phyloP scores from a whole-genome alignment of 2,329 filamentous ascomycete species.

The Diaporthe citriasiana region DNA sequence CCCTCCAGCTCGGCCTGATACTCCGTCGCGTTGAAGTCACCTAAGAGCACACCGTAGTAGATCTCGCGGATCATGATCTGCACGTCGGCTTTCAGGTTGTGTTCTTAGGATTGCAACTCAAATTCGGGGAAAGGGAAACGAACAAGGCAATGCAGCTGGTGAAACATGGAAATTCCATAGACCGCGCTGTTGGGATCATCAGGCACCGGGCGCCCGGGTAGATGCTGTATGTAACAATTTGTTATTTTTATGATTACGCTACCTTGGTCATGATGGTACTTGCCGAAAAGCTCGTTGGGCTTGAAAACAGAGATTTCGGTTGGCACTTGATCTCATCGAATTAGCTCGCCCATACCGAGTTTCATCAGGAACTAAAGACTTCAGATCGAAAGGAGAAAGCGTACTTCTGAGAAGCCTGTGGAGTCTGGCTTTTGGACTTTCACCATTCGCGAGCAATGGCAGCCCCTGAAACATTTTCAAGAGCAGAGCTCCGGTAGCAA shows the following conservation, averaged over 20 bases:
- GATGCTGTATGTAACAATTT: neutral
- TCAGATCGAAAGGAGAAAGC: neutral
- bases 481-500: neutral
- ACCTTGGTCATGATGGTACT: neutral
- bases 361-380: neutral
- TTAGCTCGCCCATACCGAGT: neutral
- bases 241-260: neutral
- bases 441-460: neutral
- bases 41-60: neutral
- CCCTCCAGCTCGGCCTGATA: neutral
- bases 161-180: neutral
- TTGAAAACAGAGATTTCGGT: neutral
- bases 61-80: neutral
- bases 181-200: neutral
- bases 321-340: neutral
- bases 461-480: neutral
- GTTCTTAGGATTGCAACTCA: neutral
- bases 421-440: neutral
- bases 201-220: neutral
- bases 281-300: neutral
- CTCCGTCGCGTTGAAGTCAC: neutral
- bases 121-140: neutral
- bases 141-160: neutral
- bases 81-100: neutral
- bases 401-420: neutral